Conservation (phyloP, 176 grass and related monocot species). For the Tillandsia leiboldiana region DNA sequence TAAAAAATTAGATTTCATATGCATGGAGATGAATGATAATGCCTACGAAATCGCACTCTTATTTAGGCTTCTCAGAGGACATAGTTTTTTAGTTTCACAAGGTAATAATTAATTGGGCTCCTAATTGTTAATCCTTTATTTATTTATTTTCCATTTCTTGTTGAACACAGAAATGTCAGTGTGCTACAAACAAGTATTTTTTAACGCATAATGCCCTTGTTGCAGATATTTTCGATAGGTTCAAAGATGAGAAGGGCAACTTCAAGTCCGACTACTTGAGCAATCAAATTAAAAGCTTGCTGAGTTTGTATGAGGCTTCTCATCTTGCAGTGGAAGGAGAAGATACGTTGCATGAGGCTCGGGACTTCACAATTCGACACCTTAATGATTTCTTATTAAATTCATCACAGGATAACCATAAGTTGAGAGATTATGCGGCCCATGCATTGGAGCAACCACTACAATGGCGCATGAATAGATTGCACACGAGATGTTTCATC, state of each 20-base stretch:
- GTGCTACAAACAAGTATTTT: not conserved
- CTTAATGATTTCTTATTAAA: constrained; percentile 11
- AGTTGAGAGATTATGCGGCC: constrained; percentile 10
- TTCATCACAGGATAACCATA: not conserved
- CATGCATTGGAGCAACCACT: constrained; percentile 22
- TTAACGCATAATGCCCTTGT: not conserved
- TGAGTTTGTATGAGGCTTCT: constrained; percentile 25
- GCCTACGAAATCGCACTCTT: constrained; percentile 7
- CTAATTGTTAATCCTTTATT: no score
- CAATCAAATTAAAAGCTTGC: constrained; percentile 8
- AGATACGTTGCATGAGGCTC: constrained; percentile 12
- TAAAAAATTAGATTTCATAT: no score
- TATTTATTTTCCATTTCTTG: no score
- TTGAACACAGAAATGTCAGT: no score
- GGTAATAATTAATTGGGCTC: constrained; percentile 4
- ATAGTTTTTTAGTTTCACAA: constrained; percentile 16
- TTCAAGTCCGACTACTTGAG: not conserved
- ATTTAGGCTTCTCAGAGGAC: constrained; percentile 20
- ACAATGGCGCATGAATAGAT: constrained; percentile 19
- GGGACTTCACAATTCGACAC: constrained; percentile 14
- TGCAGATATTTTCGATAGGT: not conserved
- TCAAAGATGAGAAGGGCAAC: not conserved
- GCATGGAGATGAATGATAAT: not conserved
- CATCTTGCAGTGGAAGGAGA: constrained; percentile 20
- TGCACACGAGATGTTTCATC: constrained; percentile 21